These are phyloP conservation scores for Stellera chamaejasme DNA, from an alignment of 345 rosid genomes.

Conservation along the genomic window DNA sequence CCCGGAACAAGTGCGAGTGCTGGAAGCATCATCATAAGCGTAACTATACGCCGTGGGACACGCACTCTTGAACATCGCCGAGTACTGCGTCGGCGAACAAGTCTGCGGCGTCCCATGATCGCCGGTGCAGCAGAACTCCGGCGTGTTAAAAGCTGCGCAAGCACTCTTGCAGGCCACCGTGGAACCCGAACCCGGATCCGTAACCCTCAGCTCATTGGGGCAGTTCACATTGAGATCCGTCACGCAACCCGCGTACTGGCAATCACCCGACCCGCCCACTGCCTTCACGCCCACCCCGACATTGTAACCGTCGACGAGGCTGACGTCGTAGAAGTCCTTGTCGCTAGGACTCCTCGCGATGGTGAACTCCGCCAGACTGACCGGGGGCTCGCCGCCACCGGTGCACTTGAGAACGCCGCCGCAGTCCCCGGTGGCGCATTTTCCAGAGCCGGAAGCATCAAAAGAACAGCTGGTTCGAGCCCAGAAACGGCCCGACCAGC, in stretches of 20 bases:
- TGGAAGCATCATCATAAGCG: slow-evolving; percentile 83
- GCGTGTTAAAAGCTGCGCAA: slow-evolving; percentile 61
- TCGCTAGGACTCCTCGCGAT: slow-evolving; percentile 26
- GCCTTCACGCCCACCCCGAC: slow-evolving; percentile 66
- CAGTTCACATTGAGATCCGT: slow-evolving; percentile 61
- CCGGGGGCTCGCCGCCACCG: slow-evolving; percentile 79
- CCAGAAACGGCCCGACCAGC: slow-evolving; percentile 95
- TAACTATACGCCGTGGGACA: slow-evolving; percentile 91
- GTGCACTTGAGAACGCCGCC: slow-evolving; percentile 54
- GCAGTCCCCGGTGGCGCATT: slow-evolving; percentile 80
- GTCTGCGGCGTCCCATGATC: slow-evolving; percentile 65
- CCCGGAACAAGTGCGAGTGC: slow-evolving; percentile 76
- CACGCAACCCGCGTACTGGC: slow-evolving; percentile 71
- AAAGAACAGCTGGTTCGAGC: slow-evolving; percentile 75
- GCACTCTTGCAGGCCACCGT: slow-evolving; percentile 85
- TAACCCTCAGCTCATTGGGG: slow-evolving; percentile 51
- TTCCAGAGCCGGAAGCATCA: slow-evolving; percentile 57
- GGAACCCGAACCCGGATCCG: slow-evolving; percentile 36
- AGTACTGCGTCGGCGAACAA: slow-evolving; percentile 69
- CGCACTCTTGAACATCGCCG: slow-evolving; percentile 70
- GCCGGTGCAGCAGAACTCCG: slow-evolving; percentile 79
- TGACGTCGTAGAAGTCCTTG: slow-evolving; percentile 88
- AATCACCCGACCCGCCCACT: slow-evolving; percentile 54
- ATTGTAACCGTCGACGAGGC: slow-evolving; percentile 91
- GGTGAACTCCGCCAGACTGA: slow-evolving; percentile 65